Evolutionary conservation across 441 rosid species (phyloP), one percentile per base, ranked within the genome.

Genomic region (Arabidopsis hybrid): DNA sequence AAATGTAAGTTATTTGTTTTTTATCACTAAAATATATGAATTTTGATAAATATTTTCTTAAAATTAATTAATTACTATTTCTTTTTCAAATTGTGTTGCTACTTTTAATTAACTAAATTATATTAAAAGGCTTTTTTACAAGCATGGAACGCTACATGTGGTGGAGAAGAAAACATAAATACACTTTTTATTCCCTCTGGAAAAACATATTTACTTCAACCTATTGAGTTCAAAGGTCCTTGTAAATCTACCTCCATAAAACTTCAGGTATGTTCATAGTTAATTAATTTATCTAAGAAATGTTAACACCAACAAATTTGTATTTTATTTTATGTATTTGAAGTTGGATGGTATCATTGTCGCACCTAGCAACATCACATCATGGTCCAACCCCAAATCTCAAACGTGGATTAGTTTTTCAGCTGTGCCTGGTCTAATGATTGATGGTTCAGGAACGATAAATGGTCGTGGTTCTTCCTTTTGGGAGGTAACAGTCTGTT

Each of bases 391-490:
- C 39, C 16, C 38, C 38, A 65, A 26, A 29, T 26, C 49, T 36
- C 8, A 17, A 11, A 36, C 0, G 5, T 73, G 73, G 78, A 59
- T 74, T n/a, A 0, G 14, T 49, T 59, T 74, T 51, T 39, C 60
- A 40, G 16, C 0, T 4, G 62, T 74, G 3, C 6, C 6, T 40
- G 55, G 65, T 59, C 47, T 74, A 32, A 11, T 4, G 4, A 0
- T 74, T 0, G 46, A 16, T 74, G 78, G 78, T 57, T 50, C 53
- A 1, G 78, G 78, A 67, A 66, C 8, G 7, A 67, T 74, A 4
- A n/a, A 67, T 67, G 78, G 78, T 40, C 47, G 38, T 59, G 78
- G 78, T 31, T 59, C 73, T 0, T 40, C 67, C 18, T 74, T 74
- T 67, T 74, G 73, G 73, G 67, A 66, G 65, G 78, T 74, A 8